Conservation (phyloP, 257 asterid species). For the Solanum pimpinellifolium region DNA sequence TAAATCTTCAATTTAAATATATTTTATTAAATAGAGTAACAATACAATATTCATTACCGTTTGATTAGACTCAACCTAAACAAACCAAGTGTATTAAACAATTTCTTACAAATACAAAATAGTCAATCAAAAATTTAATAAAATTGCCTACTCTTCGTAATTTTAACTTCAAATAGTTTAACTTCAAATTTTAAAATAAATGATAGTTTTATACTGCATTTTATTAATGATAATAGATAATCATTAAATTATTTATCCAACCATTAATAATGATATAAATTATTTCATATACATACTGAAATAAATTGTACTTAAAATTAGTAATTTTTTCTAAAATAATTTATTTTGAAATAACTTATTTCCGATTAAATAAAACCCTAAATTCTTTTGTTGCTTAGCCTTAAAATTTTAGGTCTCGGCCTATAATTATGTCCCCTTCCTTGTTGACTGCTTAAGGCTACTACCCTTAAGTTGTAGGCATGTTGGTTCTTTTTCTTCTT, state of each 20-base stretch:
- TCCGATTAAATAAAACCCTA: too few species aligned
- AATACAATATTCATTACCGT: background rate
- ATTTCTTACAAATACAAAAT: background rate
- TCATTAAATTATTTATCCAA: too few species aligned
- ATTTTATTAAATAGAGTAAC: background rate
- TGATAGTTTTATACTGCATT: too few species aligned
- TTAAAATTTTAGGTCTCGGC: background rate
- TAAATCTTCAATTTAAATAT: too few species aligned
- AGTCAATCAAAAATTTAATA: background rate
- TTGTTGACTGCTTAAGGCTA: background rate
- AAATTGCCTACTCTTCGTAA: background rate
- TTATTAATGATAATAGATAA: background rate
- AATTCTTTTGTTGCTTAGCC: background rate
- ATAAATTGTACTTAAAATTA: too few species aligned
- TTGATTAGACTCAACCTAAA: background rate
- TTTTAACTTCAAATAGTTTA: background rate
- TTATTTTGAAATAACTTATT: too few species aligned
- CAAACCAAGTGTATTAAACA: background rate
- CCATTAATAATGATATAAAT: too few species aligned
- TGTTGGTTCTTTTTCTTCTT: background rate
- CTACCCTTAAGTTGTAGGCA: background rate
- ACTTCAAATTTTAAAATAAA: background rate
- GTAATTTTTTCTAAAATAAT: too few species aligned
- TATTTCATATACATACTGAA: too few species aligned
- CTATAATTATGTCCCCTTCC: background rate